Evolutionary conservation across 2,329 filamentous ascomycete species (phyloP).

Genomic region (Fusarium nisikadoi): DNA sequence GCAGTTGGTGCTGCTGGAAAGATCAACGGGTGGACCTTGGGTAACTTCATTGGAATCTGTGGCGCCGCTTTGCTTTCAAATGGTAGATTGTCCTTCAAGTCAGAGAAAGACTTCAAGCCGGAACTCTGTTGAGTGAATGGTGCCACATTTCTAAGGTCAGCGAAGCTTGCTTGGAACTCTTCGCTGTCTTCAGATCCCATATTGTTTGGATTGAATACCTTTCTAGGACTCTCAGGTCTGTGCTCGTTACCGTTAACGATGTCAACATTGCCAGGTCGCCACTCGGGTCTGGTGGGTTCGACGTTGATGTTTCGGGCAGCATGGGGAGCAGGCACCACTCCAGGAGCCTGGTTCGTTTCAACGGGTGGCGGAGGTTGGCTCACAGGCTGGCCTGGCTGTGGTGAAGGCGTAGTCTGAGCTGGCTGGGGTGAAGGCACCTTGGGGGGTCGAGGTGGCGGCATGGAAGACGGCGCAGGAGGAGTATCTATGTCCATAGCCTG

Average conservation of each 20-base stretch:
- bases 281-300: slow-evolving; percentile 68
- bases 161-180: slow-evolving; percentile 64
- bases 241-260: slow-evolving; percentile 39
- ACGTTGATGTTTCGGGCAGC: slow-evolving; percentile 64
- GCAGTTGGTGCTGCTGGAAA: slow-evolving; percentile 63
- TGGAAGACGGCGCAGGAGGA: slow-evolving; percentile 48
- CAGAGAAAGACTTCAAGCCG: slow-evolving; percentile 65
- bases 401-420: slow-evolving; percentile 15
- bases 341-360: not conserved
- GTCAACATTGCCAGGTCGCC: slow-evolving; percentile 63
- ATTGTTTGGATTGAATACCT: slow-evolving; percentile 48
- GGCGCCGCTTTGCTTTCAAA: slow-evolving; percentile 64
- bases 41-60: slow-evolving; percentile 52
- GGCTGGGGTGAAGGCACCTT: slow-evolving; percentile 29
- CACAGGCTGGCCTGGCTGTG: slow-evolving; percentile 14
- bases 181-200: slow-evolving; percentile 67
- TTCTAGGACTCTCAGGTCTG: slow-evolving; percentile 31
- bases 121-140: slow-evolving; percentile 60
- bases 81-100: slow-evolving; percentile 66
- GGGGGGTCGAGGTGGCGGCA: slow-evolving; percentile 34
- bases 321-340: slow-evolving; percentile 16
- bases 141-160: slow-evolving; percentile 66
- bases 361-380: not conserved
- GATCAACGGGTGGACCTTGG: slow-evolving; percentile 50
- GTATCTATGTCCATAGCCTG: slow-evolving; percentile 75